These are phyloP conservation scores for Xylaria sp. DNA, from an alignment of 2,329 filamentous ascomycete species.

Conservation along the genomic window DNA sequence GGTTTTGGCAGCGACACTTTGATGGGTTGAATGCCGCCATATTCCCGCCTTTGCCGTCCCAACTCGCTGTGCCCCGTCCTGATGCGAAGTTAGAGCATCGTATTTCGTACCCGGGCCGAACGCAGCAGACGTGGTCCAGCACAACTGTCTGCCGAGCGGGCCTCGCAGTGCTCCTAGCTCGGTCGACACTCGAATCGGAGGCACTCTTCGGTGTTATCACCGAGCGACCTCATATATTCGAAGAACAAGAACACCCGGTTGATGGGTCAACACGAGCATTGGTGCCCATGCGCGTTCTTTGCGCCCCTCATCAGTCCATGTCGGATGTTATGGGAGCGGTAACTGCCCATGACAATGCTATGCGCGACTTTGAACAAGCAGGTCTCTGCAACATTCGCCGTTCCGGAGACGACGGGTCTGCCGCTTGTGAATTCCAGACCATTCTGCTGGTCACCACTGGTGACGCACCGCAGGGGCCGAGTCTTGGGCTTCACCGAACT, in stretches of 20 bases:
- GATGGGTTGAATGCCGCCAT: conserved; percentile 21
- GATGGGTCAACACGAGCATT: conserved; percentile 16
- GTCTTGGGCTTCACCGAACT: conserved; percentile 21
- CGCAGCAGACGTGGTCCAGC: conserved; percentile 22
- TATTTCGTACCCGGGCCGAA: conserved; percentile 13
- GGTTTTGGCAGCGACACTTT: conserved; percentile 30
- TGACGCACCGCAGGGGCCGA: conserved; percentile 6
- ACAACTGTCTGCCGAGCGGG: conserved; percentile 27
- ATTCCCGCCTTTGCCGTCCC: conserved; percentile 20
- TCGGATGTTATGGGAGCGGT: conserved; percentile 26
- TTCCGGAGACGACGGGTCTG: conserved; percentile 22
- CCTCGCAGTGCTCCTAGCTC: conserved; percentile 31
- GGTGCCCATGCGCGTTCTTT: conserved; percentile 27
- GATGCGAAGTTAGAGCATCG: conserved; percentile 21
- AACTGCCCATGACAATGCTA: conserved; percentile 18
- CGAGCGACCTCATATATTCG: conserved; percentile 17
- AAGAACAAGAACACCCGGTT: conserved; percentile 2
- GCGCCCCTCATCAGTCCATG: conserved; percentile 20
- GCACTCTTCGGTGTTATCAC: conserved; percentile 31
- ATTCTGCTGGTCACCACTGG: conserved; percentile 24
- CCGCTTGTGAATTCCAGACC: conserved; percentile 30
- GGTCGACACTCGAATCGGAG: conserved; percentile 23
- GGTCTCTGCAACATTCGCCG: conserved; percentile 26
- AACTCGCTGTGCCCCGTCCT: conserved; percentile 2
- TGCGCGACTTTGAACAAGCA: conserved; percentile 21